Evolutionary conservation across 192 early-diverging fungal species (phyloP).

Genomic region (Thoreauomyces humboldtii): DNA sequence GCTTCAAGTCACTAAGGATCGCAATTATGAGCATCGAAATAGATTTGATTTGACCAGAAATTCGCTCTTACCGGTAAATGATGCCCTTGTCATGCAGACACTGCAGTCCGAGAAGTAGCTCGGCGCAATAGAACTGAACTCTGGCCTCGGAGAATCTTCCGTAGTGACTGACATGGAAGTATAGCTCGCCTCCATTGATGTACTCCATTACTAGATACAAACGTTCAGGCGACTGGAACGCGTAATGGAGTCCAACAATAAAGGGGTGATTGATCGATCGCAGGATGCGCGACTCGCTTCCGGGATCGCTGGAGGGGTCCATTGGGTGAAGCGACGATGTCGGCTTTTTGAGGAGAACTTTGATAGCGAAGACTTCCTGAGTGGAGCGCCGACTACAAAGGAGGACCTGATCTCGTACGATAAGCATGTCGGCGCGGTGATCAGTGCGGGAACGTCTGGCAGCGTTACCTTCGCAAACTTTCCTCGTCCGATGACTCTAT

Average conservation of each 20-base stretch:
- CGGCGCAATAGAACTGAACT: slow-evolving; percentile 48
- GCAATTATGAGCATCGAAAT: no score
- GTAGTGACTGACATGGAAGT: slow-evolving; percentile 71
- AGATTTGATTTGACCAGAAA: neutral
- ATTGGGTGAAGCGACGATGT: neutral
- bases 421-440: no score
- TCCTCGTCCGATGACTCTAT: slow-evolving; percentile 42
- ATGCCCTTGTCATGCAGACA: slow-evolving; percentile 52
- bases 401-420: slow-evolving; percentile 40
- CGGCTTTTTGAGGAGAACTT: slow-evolving; percentile 38
- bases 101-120: slow-evolving; percentile 42
- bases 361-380: slow-evolving; percentile 52
- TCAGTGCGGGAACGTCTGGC: neutral
- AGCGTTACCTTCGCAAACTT: slow-evolving; percentile 41
- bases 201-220: slow-evolving; percentile 70
- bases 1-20: slow-evolving; percentile 54
- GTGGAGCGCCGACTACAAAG: slow-evolving; percentile 46
- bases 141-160: slow-evolving; percentile 49
- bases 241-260: slow-evolving; percentile 52
- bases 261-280: slow-evolving; percentile 49
- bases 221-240: slow-evolving; percentile 44
- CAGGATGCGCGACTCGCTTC: slow-evolving; percentile 40
- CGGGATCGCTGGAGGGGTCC: slow-evolving; percentile 12
- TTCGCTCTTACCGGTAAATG: slow-evolving; percentile 42
- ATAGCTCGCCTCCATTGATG: slow-evolving; percentile 90